Evolutionary conservation across 345 rosid species (phyloP).

Genomic region (Dipteronia dyeriana): DNA sequence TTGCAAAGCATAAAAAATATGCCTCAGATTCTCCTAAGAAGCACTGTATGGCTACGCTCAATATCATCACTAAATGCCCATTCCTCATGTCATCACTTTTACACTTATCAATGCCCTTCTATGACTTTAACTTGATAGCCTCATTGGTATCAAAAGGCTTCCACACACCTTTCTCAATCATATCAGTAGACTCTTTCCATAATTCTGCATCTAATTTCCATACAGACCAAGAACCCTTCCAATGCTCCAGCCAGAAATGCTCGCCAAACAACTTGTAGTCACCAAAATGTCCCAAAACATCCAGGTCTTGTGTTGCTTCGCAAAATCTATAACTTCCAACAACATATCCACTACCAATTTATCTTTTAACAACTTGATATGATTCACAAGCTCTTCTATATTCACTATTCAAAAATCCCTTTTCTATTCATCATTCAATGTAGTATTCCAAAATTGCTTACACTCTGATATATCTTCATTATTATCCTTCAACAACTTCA

Average conservation of each 20-base stretch:
- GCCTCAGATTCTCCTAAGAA: not conserved
- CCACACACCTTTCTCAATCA: not conserved
- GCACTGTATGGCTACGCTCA: not conserved
- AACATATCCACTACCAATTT: not conserved
- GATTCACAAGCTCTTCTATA: not conserved
- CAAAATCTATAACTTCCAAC: not conserved
- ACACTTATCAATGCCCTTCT: not conserved
- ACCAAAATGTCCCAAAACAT: not conserved
- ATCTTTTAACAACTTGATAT: not conserved
- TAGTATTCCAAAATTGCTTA: not conserved
- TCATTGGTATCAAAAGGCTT: not conserved
- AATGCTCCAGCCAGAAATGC: not conserved
- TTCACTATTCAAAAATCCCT: not conserved
- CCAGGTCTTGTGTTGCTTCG: not conserved
- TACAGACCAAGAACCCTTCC: not conserved
- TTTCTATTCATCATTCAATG: not conserved
- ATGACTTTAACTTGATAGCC: not conserved
- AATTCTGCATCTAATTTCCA: not conserved
- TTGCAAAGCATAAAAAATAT: not conserved
- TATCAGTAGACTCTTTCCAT: not conserved
- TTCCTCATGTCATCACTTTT: not conserved
- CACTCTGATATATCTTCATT: not conserved
- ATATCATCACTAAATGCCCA: constrained; percentile 1
- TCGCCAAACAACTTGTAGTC: not conserved
- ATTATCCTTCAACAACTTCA: not conserved